phyloP scores from a whole-genome alignment of 495 filamentous ascomycete species.

The Cercophora scortea region DNA sequence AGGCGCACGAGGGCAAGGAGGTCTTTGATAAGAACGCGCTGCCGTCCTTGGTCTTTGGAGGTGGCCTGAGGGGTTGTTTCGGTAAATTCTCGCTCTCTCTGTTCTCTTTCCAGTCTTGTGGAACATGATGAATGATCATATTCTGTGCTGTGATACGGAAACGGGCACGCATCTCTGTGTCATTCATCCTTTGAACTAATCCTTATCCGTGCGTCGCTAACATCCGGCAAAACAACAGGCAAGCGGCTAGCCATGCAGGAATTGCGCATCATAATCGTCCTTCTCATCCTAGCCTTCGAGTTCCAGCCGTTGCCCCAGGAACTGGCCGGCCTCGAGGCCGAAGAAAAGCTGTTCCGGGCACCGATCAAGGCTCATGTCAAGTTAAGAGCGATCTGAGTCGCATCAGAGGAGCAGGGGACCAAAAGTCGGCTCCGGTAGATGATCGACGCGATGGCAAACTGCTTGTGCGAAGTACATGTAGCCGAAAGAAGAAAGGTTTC shows the following conservation, averaged over 20 bases:
- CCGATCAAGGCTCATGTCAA: constrained; percentile 4
- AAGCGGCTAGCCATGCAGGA: constrained; percentile 18
- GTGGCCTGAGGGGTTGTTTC: constrained; percentile 18
- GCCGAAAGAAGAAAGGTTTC: too few species aligned
- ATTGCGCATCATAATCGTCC: constrained; percentile 18
- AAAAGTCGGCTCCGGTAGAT: too few species aligned
- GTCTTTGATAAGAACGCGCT: constrained; percentile 18
- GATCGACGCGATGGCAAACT: too few species aligned
- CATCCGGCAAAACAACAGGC: constrained; percentile 3
- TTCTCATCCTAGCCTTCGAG: constrained; percentile 19
- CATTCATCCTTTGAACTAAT: too few species aligned
- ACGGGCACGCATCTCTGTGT: too few species aligned
- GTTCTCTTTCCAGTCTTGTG: not conserved
- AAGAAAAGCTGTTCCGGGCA: constrained; percentile 5
- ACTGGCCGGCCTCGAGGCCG: constrained; percentile 1
- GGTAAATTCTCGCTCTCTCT: constrained; percentile 4
- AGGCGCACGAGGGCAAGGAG: constrained; percentile 8
- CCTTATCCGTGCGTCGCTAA: not conserved
- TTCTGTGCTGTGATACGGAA: too few species aligned
- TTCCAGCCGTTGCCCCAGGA: constrained; percentile 20
- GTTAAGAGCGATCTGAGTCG: not conserved
- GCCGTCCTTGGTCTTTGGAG: constrained; percentile 15
- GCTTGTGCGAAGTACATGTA: too few species aligned
- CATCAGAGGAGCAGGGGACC: too few species aligned
- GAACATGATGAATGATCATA: too few species aligned